Conservation (phyloP, 352 stramenopile species). For the Phytophthora pistaciae region DNA sequence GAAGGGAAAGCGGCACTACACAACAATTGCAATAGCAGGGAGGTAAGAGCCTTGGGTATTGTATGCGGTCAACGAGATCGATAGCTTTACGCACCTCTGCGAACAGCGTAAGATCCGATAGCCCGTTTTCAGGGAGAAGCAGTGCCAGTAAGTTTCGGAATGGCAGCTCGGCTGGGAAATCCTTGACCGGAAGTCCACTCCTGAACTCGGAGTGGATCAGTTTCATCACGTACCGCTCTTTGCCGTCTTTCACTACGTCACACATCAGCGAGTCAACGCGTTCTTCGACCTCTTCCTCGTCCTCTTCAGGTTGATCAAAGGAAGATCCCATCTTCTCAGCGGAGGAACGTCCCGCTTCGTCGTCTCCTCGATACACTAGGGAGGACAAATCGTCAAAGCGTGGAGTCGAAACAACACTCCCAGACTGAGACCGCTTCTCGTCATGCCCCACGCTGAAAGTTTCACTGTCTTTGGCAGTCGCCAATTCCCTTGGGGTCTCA, state of each 20-base stretch:
- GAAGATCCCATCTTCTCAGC: constrained; percentile 8
- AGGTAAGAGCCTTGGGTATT: neutral
- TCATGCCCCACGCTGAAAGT: constrained; percentile 2
- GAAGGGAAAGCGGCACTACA: constrained; percentile 70
- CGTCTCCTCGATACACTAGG: constrained; percentile 32
- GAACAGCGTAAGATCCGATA: constrained; percentile 64
- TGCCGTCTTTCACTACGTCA: constrained; percentile 66
- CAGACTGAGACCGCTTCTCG: constrained; percentile 29
- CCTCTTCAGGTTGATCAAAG: constrained; percentile 38
- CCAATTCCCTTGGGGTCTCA: constrained; percentile 30
- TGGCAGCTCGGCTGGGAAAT: constrained; percentile 59
- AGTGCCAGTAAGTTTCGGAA: constrained; percentile 73
- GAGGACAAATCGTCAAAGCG: constrained; percentile 43
- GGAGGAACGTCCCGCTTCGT: constrained; percentile 13
- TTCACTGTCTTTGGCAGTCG: constrained; percentile 19
- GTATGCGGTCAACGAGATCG: neutral
- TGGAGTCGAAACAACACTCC: constrained; percentile 22
- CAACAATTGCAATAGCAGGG: constrained; percentile 1
- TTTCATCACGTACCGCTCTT: constrained; percentile 60
- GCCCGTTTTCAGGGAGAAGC: constrained; percentile 66
- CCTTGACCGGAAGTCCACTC: constrained; percentile 47
- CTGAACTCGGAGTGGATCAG: constrained; percentile 63
- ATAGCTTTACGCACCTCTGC: constrained; percentile 49
- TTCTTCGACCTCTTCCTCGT: constrained; percentile 53
- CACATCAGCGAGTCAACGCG: constrained; percentile 47